Evolutionary conservation across 345 rosid species (phyloP).

Genomic region (Euphorbia tirucalli): DNA sequence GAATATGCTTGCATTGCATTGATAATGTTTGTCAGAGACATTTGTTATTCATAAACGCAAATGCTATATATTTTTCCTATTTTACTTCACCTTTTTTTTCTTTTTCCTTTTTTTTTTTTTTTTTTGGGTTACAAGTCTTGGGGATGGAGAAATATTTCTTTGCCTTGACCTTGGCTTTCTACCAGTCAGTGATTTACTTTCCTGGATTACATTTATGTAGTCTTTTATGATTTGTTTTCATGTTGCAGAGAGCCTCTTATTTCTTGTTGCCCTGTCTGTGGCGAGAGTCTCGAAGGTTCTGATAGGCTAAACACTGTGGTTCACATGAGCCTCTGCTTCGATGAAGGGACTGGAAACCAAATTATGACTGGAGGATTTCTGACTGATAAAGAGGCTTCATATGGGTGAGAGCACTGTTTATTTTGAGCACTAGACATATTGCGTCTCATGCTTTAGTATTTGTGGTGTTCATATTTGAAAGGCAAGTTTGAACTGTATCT

Average conservation of each 20-base stretch:
- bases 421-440: background rate
- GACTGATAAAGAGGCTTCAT: constrained; percentile 90
- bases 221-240: background rate
- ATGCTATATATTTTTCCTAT: background rate
- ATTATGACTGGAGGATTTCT: constrained; percentile 93
- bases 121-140: background rate
- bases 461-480: constrained; percentile 7
- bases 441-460: background rate
- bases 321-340: constrained; percentile 89
- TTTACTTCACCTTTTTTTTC: background rate
- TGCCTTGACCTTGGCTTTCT: constrained; percentile 2
- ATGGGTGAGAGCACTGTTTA: constrained; percentile 56
- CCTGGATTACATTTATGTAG: background rate
- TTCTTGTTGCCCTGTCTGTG: constrained; percentile 85
- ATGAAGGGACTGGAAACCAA: constrained; percentile 95
- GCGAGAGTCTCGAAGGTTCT: constrained; percentile 63
- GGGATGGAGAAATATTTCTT: background rate
- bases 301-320: constrained; percentile 80
- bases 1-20: background rate
- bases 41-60: background rate
- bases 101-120: background rate
- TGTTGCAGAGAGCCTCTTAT: constrained; percentile 70
- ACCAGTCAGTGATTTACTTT: background rate
- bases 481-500: constrained; percentile 7
- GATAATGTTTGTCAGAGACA: background rate